Conservation (phyloP, 2,329 filamentous ascomycete species). For the Neofusicoccum cordaticola region DNA sequence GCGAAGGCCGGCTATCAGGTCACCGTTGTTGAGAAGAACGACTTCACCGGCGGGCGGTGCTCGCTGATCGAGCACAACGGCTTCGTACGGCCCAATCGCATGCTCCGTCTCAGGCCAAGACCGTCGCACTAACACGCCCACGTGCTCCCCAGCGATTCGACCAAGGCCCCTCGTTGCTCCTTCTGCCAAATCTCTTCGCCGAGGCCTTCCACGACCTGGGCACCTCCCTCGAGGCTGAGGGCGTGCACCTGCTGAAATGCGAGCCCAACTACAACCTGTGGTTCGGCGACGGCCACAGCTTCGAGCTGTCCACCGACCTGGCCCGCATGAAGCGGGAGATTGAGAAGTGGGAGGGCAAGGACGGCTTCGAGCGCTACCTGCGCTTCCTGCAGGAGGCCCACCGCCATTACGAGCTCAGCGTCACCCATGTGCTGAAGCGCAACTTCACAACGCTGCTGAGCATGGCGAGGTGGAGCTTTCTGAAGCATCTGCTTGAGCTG, state of each 20-base stretch:
- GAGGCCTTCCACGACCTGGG: slow-evolving; percentile 68
- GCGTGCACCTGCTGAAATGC: slow-evolving; percentile 67
- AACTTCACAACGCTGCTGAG: slow-evolving; percentile 63
- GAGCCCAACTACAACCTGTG: slow-evolving; percentile 74
- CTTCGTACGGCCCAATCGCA: slow-evolving; percentile 43
- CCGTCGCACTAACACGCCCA: background rate
- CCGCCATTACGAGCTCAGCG: slow-evolving; percentile 66
- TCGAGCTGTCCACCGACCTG: slow-evolving; percentile 65
- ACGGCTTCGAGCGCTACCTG: slow-evolving; percentile 68
- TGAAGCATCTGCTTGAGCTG: slow-evolving; percentile 57
- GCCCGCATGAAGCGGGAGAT: slow-evolving; percentile 69
- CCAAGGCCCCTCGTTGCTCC: slow-evolving; percentile 70
- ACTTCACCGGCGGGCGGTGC: slow-evolving; percentile 69
- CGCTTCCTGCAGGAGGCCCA: slow-evolving; percentile 65
- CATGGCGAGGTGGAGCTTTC: slow-evolving; percentile 58
- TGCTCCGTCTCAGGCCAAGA: too few relatives aligned
- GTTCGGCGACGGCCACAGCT: slow-evolving; percentile 65
- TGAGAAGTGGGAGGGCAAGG: slow-evolving; percentile 69
- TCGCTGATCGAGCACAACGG: slow-evolving; percentile 61
- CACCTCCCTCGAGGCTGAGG: slow-evolving; percentile 63
- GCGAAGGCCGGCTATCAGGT: slow-evolving; percentile 68
- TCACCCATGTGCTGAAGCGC: slow-evolving; percentile 62
- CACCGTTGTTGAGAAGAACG: slow-evolving; percentile 77
- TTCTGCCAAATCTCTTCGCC: slow-evolving; percentile 68
- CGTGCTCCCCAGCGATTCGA: slow-evolving; percentile 58